A percentile compares a stretch with the other conserved stretches of the same genome.
These are phyloP conservation scores for Colletotrichum liaoningense DNA, from an alignment of 2,329 filamentous ascomycete species.

Conservation along the genomic window DNA sequence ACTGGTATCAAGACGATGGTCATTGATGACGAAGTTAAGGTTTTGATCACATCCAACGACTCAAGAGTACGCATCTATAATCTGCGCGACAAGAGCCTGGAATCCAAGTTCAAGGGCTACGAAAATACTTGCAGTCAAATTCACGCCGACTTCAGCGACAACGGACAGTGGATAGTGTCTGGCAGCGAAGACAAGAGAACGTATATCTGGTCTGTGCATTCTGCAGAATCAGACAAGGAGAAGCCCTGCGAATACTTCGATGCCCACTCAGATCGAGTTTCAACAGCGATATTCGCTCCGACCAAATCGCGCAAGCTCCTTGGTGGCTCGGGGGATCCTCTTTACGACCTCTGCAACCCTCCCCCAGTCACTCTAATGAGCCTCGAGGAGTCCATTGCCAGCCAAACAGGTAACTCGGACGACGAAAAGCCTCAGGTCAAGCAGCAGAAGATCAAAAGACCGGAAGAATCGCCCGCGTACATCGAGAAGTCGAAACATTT, in stretches of 20 bases:
- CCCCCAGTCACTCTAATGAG: constrained; percentile 87
- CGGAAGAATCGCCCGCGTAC: constrained; percentile 81
- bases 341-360: constrained; percentile 97
- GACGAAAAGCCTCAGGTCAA: constrained; percentile 42
- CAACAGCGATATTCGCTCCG: constrained; percentile 88
- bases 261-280: constrained; percentile 89
- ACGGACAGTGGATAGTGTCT: constrained; percentile 87
- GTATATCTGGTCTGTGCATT: constrained; percentile 86
- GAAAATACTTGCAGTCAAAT: constrained; percentile 94
- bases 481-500: constrained; percentile 79
- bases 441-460: constrained; percentile 48
- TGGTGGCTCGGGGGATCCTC: constrained; percentile 84
- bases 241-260: constrained; percentile 93
- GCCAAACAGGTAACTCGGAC: constrained; percentile 52
- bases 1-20: constrained; percentile 87
- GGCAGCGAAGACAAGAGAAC: constrained; percentile 92
- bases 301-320: constrained; percentile 81
- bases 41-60: constrained; percentile 95
- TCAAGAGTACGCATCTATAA: constrained; percentile 92
- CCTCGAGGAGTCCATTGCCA: constrained; percentile 69
- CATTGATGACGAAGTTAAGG: constrained; percentile 77
- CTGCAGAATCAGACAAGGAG: constrained; percentile 73
- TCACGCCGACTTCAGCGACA: constrained; percentile 87
- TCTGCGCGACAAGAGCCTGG: constrained; percentile 83
- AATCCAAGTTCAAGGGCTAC: constrained; percentile 91